Evolutionary conservation across 1,284 basidiomycete species (phyloP), one percentile per base, ranked within the genome.

Genomic region (Hemileia vastatrix): DNA sequence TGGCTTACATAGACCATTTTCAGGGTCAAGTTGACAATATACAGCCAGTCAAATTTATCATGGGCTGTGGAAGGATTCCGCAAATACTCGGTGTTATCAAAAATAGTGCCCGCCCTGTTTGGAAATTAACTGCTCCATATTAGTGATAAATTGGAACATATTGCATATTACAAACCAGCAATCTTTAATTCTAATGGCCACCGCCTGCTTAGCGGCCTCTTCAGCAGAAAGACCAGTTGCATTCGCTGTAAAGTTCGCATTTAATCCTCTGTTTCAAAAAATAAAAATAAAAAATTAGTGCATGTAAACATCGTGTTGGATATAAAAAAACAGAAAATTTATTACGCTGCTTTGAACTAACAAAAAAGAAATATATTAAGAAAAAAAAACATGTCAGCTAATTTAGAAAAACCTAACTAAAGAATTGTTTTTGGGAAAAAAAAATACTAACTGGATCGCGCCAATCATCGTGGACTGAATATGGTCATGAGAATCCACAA

Each of bases 1-100:
- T n/a, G n/a, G n/a, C 54, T 13, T 8, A 63, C 61, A 88, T 95
- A 96, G 48, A 92, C 78, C 89, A 90, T 93, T 79, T 88, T 87
- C 65, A 89, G 80, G 9, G 79, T 84, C 54, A 84, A 71, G 73
- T 95, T 94, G 61, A 94, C 80, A 88, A 90, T 94, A 68, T 89
- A 84, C 5, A 63, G 23, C 21, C 54, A 63, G 24, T 63, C 54
- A 23, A 33, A 40, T 43, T 63, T 63, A 6, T 54, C 56, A n/a
- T n/a, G n/a, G 2, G 32, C 9, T 6, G 53, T 23, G 4, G 54
- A 57, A 43, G 50, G 50, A 40, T 63, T 19, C 45, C 47, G 56
- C 21, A 63, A 44, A 53, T 63, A 40, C 1, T 19, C 61, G 6
- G 61, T n/a, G 21, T 63, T 57, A 40, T 63, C 61, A 52, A 63